These are phyloP conservation scores for Pelargonium myrrhifolium DNA, from an alignment of 441 rosid genomes.

Conservation along the genomic window DNA sequence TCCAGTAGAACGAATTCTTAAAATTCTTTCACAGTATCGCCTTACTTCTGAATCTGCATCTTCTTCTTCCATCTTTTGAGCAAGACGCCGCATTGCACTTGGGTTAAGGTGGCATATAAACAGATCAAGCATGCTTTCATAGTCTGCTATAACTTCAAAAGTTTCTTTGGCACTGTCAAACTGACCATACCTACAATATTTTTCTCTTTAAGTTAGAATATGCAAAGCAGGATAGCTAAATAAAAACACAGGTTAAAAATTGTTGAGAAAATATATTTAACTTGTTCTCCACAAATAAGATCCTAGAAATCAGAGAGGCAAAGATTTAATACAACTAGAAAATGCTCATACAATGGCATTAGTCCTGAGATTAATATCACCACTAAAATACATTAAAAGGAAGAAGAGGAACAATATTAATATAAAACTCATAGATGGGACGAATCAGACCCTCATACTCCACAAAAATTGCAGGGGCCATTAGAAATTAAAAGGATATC, in stretches of 20 bases:
- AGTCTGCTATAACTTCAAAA: conserved; percentile 92
- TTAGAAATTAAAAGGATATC: neutral
- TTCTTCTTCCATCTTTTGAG: conserved; percentile 95
- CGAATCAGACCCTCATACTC: neutral
- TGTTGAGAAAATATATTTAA: neutral
- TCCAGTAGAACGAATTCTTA: conserved; percentile 86
- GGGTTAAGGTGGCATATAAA: conserved; percentile 98
- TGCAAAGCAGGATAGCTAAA: conserved; percentile 7
- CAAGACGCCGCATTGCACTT: conserved; percentile 97
- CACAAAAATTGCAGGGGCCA: neutral
- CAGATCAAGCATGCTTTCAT: conserved; percentile 90
- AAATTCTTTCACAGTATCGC: conserved; percentile 84
- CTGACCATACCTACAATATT: conserved; percentile 78
- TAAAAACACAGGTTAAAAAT: neutral
- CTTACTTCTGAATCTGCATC: conserved; percentile 78
- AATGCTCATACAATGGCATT: neutral
- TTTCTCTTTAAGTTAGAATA: conserved; percentile 18
- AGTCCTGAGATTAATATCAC: neutral
- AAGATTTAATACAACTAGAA: neutral
- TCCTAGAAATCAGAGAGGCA: neutral
- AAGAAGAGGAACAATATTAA: too few species aligned
- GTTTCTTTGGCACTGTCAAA: conserved; percentile 95
- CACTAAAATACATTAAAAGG: neutral
- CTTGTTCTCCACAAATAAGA: neutral
- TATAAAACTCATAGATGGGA: neutral